A percentile compares a stretch with the other conserved stretches of the same genome.
phyloP scores from a whole-genome alignment of 768 basidiomycete species.

The Boletus huronensis region DNA sequence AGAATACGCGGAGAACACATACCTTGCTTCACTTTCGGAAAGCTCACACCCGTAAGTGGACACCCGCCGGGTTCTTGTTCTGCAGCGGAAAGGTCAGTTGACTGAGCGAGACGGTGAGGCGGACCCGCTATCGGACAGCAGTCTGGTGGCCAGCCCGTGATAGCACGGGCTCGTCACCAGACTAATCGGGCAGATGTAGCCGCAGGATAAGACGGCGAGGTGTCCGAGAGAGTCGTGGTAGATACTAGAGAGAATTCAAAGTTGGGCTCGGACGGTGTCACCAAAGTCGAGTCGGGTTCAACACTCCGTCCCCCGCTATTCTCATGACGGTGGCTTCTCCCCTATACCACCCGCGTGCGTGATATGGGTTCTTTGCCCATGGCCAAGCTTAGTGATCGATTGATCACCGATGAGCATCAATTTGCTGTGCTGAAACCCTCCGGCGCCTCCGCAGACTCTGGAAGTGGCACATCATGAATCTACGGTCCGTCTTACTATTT shows the following conservation, averaged over 20 bases:
- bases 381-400: neutral
- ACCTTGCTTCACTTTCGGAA: neutral
- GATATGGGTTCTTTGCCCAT: neutral
- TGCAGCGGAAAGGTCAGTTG: slow-evolving; percentile 6
- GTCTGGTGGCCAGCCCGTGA: no score
- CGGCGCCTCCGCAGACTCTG: neutral
- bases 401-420: no score
- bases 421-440: neutral
- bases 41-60: neutral
- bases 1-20: neutral
- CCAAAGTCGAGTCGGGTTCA: neutral
- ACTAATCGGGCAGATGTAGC: neutral
- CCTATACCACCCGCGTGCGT: neutral
- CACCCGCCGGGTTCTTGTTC: neutral
- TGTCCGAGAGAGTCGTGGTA: neutral
- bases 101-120: neutral
- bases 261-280: no score
- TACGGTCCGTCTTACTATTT: neutral
- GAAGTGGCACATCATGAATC: no score
- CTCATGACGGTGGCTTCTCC: slow-evolving; percentile 1
- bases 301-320: neutral
- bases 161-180: no score
- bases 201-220: neutral
- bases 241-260: no score
- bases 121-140: neutral